A percentile compares a stretch with the other conserved stretches of the same genome.
These are phyloP conservation scores for Mrakia hoshinonis DNA, from an alignment of 768 basidiomycete species.

Conservation along the genomic window DNA sequence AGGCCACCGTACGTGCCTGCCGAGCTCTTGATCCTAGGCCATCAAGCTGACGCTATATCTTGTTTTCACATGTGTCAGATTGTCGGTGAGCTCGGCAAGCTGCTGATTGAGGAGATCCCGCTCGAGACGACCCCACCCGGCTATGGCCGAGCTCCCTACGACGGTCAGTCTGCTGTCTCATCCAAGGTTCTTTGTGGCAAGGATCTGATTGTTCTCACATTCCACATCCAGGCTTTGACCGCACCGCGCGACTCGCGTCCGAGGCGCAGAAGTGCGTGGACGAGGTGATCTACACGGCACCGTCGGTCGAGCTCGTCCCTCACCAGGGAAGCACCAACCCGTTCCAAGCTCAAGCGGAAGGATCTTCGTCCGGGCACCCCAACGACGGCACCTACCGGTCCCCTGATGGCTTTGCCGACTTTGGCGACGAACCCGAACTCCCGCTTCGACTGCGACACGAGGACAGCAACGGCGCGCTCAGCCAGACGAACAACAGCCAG, in stretches of 20 bases:
- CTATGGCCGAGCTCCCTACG: conserved; percentile 62
- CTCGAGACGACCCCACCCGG: conserved; percentile 75
- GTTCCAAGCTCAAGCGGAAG: not conserved
- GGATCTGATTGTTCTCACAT: not conserved
- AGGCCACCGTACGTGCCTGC: conserved; percentile 48
- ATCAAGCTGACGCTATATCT: conserved; percentile 8
- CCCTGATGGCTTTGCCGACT: not conserved
- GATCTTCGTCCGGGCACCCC: not conserved
- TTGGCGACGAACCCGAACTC: conserved; percentile 10
- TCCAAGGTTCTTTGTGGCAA: not conserved
- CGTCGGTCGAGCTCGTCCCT: conserved; percentile 6
- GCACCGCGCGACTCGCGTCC: conserved; percentile 45
- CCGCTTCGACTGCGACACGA: conserved; percentile 10
- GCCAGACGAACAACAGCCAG: not conserved
- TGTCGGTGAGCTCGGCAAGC: conserved; percentile 49
- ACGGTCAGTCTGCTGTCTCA: conserved; percentile 32
- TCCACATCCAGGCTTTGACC: conserved; percentile 47
- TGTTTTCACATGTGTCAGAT: conserved; percentile 38
- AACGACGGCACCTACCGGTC: not conserved
- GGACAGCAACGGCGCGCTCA: not conserved
- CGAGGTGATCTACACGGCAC: conserved; percentile 12
- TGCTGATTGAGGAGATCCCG: conserved; percentile 61
- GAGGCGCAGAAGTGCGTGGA: conserved; percentile 24
- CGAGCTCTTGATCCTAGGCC: not conserved
- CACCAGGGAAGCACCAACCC: not conserved